Percentiles rank a stretch among this genome's conserved stretches.
Evolutionary conservation across 1,139 yeast genomes (phyloP).

Genomic region (Debaryomyces sp.): DNA sequence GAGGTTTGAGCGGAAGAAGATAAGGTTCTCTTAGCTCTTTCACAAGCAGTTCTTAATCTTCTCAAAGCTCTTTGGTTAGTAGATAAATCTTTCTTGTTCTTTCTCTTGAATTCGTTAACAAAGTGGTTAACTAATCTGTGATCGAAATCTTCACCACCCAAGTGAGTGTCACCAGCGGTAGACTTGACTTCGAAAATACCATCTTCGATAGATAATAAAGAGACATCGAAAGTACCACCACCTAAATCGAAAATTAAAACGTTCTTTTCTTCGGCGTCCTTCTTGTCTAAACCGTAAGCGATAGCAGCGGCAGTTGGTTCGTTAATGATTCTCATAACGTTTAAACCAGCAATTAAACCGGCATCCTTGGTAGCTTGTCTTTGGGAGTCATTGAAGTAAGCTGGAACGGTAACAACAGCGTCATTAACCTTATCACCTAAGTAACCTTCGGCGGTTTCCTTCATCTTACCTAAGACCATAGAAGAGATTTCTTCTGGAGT

Average conservation of each 20-base stretch:
- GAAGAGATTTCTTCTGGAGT: slow-evolving; percentile 97
- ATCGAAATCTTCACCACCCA: slow-evolving; percentile 87
- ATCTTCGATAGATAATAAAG: slow-evolving; percentile 88
- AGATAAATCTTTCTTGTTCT: slow-evolving; percentile 91
- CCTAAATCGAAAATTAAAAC: slow-evolving; percentile 53
- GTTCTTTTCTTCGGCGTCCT: slow-evolving; percentile 78
- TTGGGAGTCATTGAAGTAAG: slow-evolving; percentile 53
- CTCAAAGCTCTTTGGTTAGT: slow-evolving; percentile 93
- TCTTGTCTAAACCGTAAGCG: slow-evolving; percentile 59
- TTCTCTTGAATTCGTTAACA: slow-evolving; percentile 93
- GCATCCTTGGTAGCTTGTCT: slow-evolving; percentile 56
- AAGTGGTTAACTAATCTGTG: slow-evolving; percentile 70
- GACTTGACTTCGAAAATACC: slow-evolving; percentile 98
- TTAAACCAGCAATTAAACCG: slow-evolving; percentile 52
- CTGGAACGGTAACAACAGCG: slow-evolving; percentile 55
- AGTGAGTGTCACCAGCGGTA: slow-evolving; percentile 98
- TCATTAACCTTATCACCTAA: slow-evolving; percentile 45
- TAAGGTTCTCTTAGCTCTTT: slow-evolving; percentile 98
- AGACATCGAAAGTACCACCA: slow-evolving; percentile 56
- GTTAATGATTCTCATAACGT: slow-evolving; percentile 51
- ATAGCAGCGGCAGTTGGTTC: slow-evolving; percentile 57
- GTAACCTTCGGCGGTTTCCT: slow-evolving; percentile 50
- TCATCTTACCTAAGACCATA: slow-evolving; percentile 80
- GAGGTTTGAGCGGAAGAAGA: slow-evolving; percentile 96
- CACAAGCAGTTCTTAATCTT: slow-evolving; percentile 98